A percentile compares a stretch with the other conserved stretches of the same genome.
Conservation (phyloP, 2,329 filamentous ascomycete species). For the Hypoxylon sp. region DNA sequence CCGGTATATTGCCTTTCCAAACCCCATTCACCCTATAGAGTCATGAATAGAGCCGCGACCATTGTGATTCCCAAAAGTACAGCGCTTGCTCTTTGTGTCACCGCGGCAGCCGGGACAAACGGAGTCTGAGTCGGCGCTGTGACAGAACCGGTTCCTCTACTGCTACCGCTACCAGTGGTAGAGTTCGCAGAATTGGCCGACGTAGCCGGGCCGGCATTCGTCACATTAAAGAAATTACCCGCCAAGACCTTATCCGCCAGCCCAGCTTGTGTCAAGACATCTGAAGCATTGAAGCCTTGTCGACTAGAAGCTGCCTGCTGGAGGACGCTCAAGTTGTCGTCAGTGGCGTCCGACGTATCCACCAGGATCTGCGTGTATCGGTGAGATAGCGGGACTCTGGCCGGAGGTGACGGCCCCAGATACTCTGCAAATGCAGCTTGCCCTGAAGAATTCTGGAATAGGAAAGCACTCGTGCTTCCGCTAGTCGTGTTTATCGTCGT, state of each 20-base stretch:
- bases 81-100: slow-evolving; percentile 44
- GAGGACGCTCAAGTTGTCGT: slow-evolving; percentile 47
- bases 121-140: slow-evolving; percentile 41
- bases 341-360: slow-evolving; percentile 51
- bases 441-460: slow-evolving; percentile 44
- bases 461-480: slow-evolving; percentile 44
- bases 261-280: slow-evolving; percentile 50
- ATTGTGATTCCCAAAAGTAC: slow-evolving; percentile 47
- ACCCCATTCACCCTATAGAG: slow-evolving; percentile 40
- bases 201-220: slow-evolving; percentile 50
- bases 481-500: slow-evolving; percentile 45
- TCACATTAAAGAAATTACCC: slow-evolving; percentile 56
- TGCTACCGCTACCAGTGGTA: slow-evolving; percentile 17
- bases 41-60: slow-evolving; percentile 47
- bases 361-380: slow-evolving; percentile 54
- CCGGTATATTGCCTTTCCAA: slow-evolving; percentile 15
- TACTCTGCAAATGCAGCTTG: slow-evolving; percentile 50
- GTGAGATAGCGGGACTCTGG: slow-evolving; percentile 52
- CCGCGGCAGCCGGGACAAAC: slow-evolving; percentile 41
- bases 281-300: slow-evolving; percentile 48
- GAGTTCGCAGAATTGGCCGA: slow-evolving; percentile 28
- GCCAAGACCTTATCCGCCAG: slow-evolving; percentile 54
- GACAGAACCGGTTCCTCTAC: slow-evolving; percentile 38
- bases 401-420: slow-evolving; percentile 51
- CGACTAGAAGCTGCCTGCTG: slow-evolving; percentile 49